Evolutionary conservation across 2,329 filamentous ascomycete genomes (phyloP), one percentile per base, ranked within the genome.

Genomic region (Talaromyces rugulosus): DNA sequence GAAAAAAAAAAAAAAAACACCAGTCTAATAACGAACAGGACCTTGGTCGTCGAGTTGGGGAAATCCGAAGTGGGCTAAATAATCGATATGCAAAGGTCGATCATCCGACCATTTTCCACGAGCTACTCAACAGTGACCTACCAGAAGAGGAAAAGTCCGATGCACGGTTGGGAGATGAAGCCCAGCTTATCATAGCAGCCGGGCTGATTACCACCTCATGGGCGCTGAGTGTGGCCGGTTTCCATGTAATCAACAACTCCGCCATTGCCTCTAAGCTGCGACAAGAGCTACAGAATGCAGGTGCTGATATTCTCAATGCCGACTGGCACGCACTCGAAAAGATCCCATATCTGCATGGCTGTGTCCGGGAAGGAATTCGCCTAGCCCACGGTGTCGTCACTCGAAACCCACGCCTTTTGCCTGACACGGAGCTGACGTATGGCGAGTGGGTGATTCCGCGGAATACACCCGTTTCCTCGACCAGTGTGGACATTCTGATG

Each of bases 101-200:
- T 44, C n/a, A 59, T 57, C 50, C 63, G 30, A 73, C 68, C 33
- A 65, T 74, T 16, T 75, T 77, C 59, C 67, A 74, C 7, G 70
- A 72, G 31, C 60, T 77, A 2, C 61, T 71, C 0, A 57, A 68
- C 31, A 70, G 69, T 58, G 57, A 68, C 14, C 59, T 74, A 4
- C 71, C 74, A 1, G 57, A 62, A 1, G 64, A 69, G 11, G 75
- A 78, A 58, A 80, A 79, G 62, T 70, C 71, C 0, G 67, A 67
- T 5, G 62, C 65, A 6, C 67, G 74, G 5, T 59, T 77, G 23
- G 66, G 63, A 16, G 70, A 75, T 31, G 75, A 77, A 50, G 70
- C 68, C 27, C 64, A 70, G 34, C 59, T 70, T 2, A 58, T 76
- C 9, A 63, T 73, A 1, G 64, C 66, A 18, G 74, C 75, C 1